These are phyloP conservation scores for Passalora sequoiae DNA, from an alignment of 2,329 filamentous ascomycete species.

Conservation along the genomic window DNA sequence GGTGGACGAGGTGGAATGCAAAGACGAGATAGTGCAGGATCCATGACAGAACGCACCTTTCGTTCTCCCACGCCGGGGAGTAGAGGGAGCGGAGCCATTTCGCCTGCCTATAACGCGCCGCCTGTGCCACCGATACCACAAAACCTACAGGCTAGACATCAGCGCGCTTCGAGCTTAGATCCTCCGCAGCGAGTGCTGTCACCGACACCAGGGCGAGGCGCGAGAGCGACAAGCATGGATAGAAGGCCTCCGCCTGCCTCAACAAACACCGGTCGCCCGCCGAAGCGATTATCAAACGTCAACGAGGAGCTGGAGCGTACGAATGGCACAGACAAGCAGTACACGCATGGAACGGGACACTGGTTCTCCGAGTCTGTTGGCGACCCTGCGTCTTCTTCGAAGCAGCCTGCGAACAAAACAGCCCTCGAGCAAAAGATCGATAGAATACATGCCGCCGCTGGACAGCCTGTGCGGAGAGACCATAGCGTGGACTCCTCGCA, in stretches of 20 bases:
- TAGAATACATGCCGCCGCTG: constrained; percentile 19
- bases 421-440: constrained; percentile 19
- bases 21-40: constrained; percentile 65
- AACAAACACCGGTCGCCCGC: constrained; percentile 12
- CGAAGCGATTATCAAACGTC: constrained; percentile 39
- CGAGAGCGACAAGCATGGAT: constrained; percentile 31
- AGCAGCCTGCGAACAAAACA: constrained; percentile 8
- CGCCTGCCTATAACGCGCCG: constrained; percentile 46
- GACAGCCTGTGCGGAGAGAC: constrained; percentile 17
- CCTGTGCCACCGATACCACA: constrained; percentile 67
- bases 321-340: constrained; percentile 30
- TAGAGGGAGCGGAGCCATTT: constrained; percentile 27
- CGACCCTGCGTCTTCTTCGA: constrained; percentile 25
- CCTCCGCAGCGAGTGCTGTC: constrained; percentile 44
- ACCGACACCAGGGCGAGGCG: constrained; percentile 33
- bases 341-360: constrained; percentile 35
- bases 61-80: constrained; percentile 65
- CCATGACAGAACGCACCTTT: constrained; percentile 87
- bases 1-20: constrained; percentile 47
- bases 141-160: constrained; percentile 27
- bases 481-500: constrained; percentile 14
- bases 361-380: constrained; percentile 61
- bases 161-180: constrained; percentile 49
- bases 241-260: constrained; percentile 20
- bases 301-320: constrained; percentile 38